Conservation (phyloP, 1,139 yeast genomes). For the Suhomyces panamericanus region DNA sequence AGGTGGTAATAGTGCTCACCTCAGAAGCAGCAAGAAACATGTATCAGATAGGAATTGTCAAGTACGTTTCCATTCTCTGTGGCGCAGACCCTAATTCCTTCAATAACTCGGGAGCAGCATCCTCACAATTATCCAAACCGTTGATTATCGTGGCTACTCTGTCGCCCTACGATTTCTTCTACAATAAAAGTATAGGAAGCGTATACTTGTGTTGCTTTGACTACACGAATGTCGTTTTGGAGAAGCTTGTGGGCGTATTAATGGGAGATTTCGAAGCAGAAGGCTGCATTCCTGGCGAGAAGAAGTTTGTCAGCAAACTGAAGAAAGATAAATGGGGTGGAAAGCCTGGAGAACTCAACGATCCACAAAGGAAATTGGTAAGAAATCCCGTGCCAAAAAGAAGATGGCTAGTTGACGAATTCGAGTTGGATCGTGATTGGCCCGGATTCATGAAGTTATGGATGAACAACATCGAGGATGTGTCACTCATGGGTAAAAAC, state of each 20-base stretch:
- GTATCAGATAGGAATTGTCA: conserved; percentile 66
- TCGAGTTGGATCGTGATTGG: conserved; percentile 54
- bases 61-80: conserved; percentile 57
- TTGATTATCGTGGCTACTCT: conserved; percentile 62
- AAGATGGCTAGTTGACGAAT: conserved; percentile 63
- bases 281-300: conserved; percentile 61
- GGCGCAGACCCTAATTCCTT: conserved; percentile 47
- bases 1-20: conserved; percentile 58
- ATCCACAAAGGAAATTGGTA: conserved; percentile 2
- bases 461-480: conserved; percentile 30
- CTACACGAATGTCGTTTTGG: conserved; percentile 53
- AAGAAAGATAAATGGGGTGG: conserved; percentile 17
- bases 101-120: conserved; percentile 22
- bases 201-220: conserved; percentile 65
- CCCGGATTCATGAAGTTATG: conserved; percentile 46
- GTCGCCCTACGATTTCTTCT: conserved; percentile 64
- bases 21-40: conserved; percentile 65
- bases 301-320: conserved; percentile 33
- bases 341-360: not conserved
- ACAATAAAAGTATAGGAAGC: conserved; percentile 55
- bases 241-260: conserved; percentile 50
- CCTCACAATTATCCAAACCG: conserved; percentile 45
- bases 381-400: conserved; percentile 35
- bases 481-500: conserved; percentile 11
- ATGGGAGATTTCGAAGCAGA: conserved; percentile 56